Base-by-base conservation (phyloP, 257 asterid species). In the Asclepias syriaca region DNA sequence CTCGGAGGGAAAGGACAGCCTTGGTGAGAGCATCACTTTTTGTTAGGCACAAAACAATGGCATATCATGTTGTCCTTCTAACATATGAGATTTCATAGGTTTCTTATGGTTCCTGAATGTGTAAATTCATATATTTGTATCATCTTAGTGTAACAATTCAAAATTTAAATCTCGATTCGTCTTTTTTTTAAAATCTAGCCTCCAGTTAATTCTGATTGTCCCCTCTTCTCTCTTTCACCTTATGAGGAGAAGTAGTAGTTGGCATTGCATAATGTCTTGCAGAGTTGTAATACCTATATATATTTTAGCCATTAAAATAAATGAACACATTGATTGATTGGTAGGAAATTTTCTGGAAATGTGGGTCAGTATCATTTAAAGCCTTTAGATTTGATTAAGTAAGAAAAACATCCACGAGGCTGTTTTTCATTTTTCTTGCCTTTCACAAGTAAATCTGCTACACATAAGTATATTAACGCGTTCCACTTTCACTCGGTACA, bases 1-100 rank as follows among this genome's bases (percentile, higher is more conserved):
- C 85, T 93, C 72, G 97, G 96, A 70, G 97, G 98, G 34, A 88
- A 89, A 81, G 97, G 96, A 64, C 88, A 73, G 66, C 94, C 96
- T 24, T 89, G 96, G 97, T 88, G 89, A 86, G 65, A 53, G 18
- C 61, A 60, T 19, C 43, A n/a, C 13, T 16, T 54, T 54, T 13
- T 16, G 40, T 22, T 22, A 34, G 24, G 21, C 27, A 24, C 27
- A 24, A 24, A 24, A 24, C 27, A 24, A 24, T 24, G 27, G 27
- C 27, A 24, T 24, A 24, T 24, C 27, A 24, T 24, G 22, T 4
- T 3, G 13, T 5, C 45, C 8, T 5, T 2, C 64, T 24, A 32
- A 39, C 21, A 49, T 63, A 49, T 40, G 58, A 12, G 32, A 21
- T 53, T 53, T 15, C 45, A 53, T 8, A 37, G 16, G 40, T 22